Conservation (phyloP, 1,139 yeast species). For the Zygosaccharomyces pseudobailii region DNA sequence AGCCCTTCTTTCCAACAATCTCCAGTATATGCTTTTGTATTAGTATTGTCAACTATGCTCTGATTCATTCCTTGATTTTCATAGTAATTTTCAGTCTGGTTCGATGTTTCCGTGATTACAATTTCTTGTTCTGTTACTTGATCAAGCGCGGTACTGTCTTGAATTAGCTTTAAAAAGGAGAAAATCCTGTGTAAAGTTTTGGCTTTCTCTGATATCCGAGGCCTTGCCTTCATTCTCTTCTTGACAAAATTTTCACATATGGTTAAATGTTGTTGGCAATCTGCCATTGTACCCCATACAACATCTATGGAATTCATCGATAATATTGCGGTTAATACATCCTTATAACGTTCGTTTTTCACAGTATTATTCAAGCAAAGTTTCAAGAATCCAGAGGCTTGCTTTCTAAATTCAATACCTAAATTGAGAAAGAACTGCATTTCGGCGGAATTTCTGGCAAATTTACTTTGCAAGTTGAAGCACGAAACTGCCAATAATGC, state of each 20-base stretch:
- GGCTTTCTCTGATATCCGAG: slow-evolving; percentile 70
- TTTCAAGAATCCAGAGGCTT: slow-evolving; percentile 66
- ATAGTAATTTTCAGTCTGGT: background rate
- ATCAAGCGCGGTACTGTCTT: slow-evolving; percentile 63
- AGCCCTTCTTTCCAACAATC: slow-evolving; percentile 7
- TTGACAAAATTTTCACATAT: slow-evolving; percentile 74
- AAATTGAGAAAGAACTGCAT: slow-evolving; percentile 67
- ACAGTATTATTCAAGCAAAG: slow-evolving; percentile 46
- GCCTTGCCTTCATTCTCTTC: slow-evolving; percentile 62
- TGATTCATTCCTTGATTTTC: background rate
- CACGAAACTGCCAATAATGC: slow-evolving; percentile 81
- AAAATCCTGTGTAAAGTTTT: slow-evolving; percentile 71
- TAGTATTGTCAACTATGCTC: background rate
- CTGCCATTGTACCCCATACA: slow-evolving; percentile 90
- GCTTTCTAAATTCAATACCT: slow-evolving; percentile 69
- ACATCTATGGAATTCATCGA: slow-evolving; percentile 87
- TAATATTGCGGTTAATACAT: slow-evolving; percentile 75
- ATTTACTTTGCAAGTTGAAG: slow-evolving; percentile 71
- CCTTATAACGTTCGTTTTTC: slow-evolving; percentile 68
- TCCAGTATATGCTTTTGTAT: background rate
- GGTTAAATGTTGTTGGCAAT: slow-evolving; percentile 67
- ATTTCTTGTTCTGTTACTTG: slow-evolving; percentile 32
- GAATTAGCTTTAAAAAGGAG: slow-evolving; percentile 68
- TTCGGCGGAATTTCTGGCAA: slow-evolving; percentile 41
- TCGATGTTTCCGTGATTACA: slow-evolving; percentile 13